These are phyloP conservation scores for Dioszegia aurantiaca DNA, from an alignment of 768 basidiomycete species.

Conservation along the genomic window DNA sequence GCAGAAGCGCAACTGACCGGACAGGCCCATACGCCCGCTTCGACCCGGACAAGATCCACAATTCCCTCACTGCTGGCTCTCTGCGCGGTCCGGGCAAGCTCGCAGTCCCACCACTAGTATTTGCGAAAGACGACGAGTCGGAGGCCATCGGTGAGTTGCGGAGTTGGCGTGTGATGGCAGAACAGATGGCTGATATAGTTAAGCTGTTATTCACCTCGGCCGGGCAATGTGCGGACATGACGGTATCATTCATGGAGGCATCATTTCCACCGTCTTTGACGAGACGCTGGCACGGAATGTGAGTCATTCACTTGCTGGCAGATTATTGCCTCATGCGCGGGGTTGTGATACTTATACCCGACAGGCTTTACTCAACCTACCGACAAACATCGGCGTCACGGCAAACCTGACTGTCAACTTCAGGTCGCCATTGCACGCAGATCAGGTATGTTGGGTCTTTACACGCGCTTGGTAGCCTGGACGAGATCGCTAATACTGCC, in stretches of 20 bases:
- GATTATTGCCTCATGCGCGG: background rate
- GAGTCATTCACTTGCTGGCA: slow-evolving; percentile 51
- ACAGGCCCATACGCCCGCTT: slow-evolving; percentile 68
- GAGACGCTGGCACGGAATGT: slow-evolving; percentile 77
- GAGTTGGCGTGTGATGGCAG: background rate
- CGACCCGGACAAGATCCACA: slow-evolving; percentile 70
- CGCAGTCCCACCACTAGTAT: slow-evolving; percentile 72
- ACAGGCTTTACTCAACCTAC: slow-evolving; percentile 82
- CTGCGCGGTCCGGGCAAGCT: slow-evolving; percentile 84
- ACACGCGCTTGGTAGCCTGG: background rate
- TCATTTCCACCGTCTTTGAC: slow-evolving; percentile 85
- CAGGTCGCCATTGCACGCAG: slow-evolving; percentile 80
- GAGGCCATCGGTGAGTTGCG: slow-evolving; percentile 58
- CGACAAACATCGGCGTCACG: slow-evolving; percentile 87
- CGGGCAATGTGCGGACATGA: slow-evolving; percentile 80
- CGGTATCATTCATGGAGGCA: slow-evolving; percentile 89
- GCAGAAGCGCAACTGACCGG: slow-evolving; percentile 14
- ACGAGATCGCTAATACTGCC: slow-evolving; percentile 10
- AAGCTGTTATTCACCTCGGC: slow-evolving; percentile 74
- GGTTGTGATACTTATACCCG: background rate
- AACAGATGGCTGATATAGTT: background rate
- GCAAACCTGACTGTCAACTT: slow-evolving; percentile 79
- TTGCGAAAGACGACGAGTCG: slow-evolving; percentile 70
- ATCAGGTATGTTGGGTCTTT: slow-evolving; percentile 61
- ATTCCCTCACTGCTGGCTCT: slow-evolving; percentile 78